Percentiles rank a stretch among this genome's conserved stretches.
These are phyloP conservation scores for Acacia concinna DNA, from an alignment of 331 rosid genomes.

Conservation along the genomic window DNA sequence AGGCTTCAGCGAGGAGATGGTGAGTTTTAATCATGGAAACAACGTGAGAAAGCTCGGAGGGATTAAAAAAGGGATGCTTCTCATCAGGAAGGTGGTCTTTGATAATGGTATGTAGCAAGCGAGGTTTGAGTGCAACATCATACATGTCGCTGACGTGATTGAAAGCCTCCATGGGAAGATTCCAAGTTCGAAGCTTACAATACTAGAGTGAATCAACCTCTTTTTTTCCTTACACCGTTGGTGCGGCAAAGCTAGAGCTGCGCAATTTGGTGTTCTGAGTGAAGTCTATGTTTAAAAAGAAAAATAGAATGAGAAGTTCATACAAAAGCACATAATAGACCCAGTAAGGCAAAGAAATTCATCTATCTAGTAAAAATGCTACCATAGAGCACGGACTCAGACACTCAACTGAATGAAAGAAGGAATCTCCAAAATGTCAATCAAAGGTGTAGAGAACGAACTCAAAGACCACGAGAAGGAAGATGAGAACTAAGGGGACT, in stretches of 20 bases:
- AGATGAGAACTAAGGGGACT: no score
- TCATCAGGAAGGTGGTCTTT: slow-evolving; percentile 57
- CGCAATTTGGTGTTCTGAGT: not conserved
- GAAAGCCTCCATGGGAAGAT: slow-evolving; percentile 61
- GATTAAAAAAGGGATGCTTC: slow-evolving; percentile 39
- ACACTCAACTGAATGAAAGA: no score
- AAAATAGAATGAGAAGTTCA: slow-evolving; percentile 1
- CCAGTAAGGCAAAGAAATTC: not conserved
- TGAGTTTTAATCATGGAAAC: slow-evolving; percentile 57
- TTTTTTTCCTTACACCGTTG: not conserved
- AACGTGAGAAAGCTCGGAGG: slow-evolving; percentile 46
- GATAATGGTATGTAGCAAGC: slow-evolving; percentile 56
- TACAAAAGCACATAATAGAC: not conserved
- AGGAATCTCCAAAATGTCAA: no score
- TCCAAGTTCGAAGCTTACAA: not conserved
- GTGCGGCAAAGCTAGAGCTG: not conserved
- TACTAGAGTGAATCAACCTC: not conserved
- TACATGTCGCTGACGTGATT: slow-evolving; percentile 56
- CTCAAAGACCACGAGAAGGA: no score
- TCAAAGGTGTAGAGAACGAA: not conserved
- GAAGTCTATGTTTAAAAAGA: not conserved
- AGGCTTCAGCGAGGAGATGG: slow-evolving; percentile 59
- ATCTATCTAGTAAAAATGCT: not conserved
- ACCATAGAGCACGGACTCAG: no score
- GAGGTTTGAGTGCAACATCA: slow-evolving; percentile 70